A percentile compares a stretch with the other conserved stretches of the same genome.
Evolutionary conservation across 2,329 filamentous ascomycete species (phyloP).

Genomic region (Nothophoma quercina): DNA sequence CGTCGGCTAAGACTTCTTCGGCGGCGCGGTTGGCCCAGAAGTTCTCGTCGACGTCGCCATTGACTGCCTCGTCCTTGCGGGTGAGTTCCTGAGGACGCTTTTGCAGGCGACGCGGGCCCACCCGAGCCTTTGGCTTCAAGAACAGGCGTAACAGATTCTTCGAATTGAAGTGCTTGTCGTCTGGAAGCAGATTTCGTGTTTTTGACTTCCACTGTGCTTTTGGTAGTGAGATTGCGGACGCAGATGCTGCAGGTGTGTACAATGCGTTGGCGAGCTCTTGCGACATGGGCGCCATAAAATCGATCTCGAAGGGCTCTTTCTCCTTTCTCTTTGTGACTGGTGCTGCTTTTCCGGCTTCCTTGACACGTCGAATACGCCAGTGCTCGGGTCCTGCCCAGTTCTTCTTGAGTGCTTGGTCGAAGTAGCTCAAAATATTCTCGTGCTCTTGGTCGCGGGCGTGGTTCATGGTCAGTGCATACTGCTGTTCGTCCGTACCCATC

Average conservation of each 20-base stretch:
- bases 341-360: conserved; percentile 69
- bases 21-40: conserved; percentile 78
- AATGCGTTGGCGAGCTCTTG: conserved; percentile 75
- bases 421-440: conserved; percentile 96
- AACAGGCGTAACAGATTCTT: conserved; percentile 88
- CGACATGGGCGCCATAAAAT: conserved; percentile 81
- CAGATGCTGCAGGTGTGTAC: conserved; percentile 81
- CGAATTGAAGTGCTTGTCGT: conserved; percentile 98
- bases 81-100: conserved; percentile 26
- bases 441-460: conserved; percentile 75
- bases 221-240: conserved; percentile 81
- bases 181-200: conserved; percentile 88
- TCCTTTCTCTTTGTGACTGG: conserved; percentile 78
- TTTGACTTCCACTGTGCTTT: conserved; percentile 97
- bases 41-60: conserved; percentile 88
- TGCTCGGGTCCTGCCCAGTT: conserved; percentile 99
- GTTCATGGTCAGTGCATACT: conserved; percentile 82
- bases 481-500: conserved; percentile 66
- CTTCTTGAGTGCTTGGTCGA: conserved; percentile 94
- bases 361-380: conserved; percentile 96
- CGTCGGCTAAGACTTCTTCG: conserved; percentile 50
- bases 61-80: conserved; percentile 59
- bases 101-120: conserved; percentile 70
- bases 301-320: conserved; percentile 94
- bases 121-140: conserved; percentile 89